Conservation (phyloP, 2,329 filamentous ascomycete genomes). For the Diaporthe citriasiana region DNA sequence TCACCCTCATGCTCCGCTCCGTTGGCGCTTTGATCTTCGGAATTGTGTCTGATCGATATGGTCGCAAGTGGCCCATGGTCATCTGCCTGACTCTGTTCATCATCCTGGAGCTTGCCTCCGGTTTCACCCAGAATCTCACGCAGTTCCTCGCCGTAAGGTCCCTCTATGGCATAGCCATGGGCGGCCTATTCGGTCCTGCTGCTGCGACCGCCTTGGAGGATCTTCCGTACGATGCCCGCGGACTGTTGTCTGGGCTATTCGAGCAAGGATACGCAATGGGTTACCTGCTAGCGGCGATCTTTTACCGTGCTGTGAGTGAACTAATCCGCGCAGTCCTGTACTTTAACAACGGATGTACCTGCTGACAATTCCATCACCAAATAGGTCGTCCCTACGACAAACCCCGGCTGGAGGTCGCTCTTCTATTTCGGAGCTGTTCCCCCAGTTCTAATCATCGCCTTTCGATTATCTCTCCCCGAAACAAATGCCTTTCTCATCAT, state of each 20-base stretch:
- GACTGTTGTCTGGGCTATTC: constrained; percentile 80
- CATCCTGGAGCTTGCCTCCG: constrained; percentile 54
- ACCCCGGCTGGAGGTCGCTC: constrained; percentile 84
- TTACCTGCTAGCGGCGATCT: constrained; percentile 72
- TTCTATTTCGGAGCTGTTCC: constrained; percentile 91
- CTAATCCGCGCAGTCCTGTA: rapidly evolving
- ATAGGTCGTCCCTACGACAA: constrained; percentile 78
- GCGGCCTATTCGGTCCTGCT: constrained; percentile 83
- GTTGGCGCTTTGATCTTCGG: constrained; percentile 50
- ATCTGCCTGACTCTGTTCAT: constrained; percentile 22
- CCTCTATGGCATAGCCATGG: constrained; percentile 86
- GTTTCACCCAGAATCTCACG: constrained; percentile 75
- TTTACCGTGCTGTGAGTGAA: constrained; percentile 64
- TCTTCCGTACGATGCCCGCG: constrained; percentile 75
- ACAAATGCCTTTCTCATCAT: constrained; percentile 80
- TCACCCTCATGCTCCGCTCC: constrained; percentile 54
- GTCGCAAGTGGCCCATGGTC: constrained; percentile 45
- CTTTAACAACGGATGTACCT: background rate
- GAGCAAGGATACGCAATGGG: constrained; percentile 80
- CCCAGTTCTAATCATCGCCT: constrained; percentile 83
- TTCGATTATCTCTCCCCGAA: constrained; percentile 83
- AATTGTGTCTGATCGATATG: constrained; percentile 48
- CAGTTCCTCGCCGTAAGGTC: constrained; percentile 83
- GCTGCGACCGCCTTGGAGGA: constrained; percentile 85
- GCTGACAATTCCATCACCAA: background rate